Evolutionary conservation across 176 grass and related monocot genomes (phyloP), one percentile per base, ranked within the genome.

Genomic region (Tillandsia leiboldiana): DNA sequence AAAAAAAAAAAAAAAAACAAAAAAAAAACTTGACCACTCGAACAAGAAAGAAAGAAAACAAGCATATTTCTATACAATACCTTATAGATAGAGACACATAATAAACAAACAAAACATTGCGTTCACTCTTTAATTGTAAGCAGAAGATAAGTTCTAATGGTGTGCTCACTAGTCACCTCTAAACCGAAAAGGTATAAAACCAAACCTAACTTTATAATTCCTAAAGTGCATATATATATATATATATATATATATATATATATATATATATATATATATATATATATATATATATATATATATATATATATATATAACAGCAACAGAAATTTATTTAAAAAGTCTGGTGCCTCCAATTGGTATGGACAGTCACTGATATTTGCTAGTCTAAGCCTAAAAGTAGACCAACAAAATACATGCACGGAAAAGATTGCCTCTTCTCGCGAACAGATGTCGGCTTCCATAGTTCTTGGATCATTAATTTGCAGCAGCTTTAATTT

Each of bases 381-480:
- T 61, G 22, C 22, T 23, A 18, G 22, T 23, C 56, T 61, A 61
- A 9, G 7, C 5, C 56, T 61, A 61, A 61, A 23, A 61, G 56
- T 18, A 22, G 22, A n/a, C 17, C 8, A 18, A 18, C 8, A n/a
- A 61, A 61, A 61, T 18, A 14, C 22, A 61, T 61, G 56, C 56
- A 61, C 22, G n/a, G 15, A 23, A 61, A 61, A 61, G 33, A 15
- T 61, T 61, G 56, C 56, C 56, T 61, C 56, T 20, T 8, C 56
- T 23, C 17, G 22, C 22, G 56, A 61, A 61, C 56, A 61, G 56
- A 61, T 61, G 56, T 20, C 15, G 8, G 22, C 56, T 61, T 20
- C 56, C 22, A 61, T 61, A 23, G 56, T 61, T 9, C 17, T 61
- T 18, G 56, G 56, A 61, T 61, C 54, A 61, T 61, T 61, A 58